Conservation (phyloP, 768 basidiomycete genomes). For the Gloeophyllum trabeum region DNA sequence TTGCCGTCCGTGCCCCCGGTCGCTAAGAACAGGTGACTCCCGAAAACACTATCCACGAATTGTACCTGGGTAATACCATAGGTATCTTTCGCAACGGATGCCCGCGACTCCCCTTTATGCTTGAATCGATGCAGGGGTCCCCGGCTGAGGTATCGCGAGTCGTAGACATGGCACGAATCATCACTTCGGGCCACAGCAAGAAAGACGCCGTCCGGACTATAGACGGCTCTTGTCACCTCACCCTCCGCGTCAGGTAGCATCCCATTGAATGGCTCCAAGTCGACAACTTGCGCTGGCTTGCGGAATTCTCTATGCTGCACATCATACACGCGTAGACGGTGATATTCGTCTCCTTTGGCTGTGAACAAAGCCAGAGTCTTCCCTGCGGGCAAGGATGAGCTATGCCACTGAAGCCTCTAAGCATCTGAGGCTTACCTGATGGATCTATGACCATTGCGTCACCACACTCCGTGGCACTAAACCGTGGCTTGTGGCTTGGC, state of each 20-base stretch:
- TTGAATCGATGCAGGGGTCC: slow-evolving; percentile 35
- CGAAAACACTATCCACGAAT: slow-evolving; percentile 35
- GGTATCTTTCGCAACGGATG: slow-evolving; percentile 13
- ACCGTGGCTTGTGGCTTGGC: too few relatives aligned
- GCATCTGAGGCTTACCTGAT: background rate
- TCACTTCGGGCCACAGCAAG: slow-evolving; percentile 52
- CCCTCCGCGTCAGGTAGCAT: background rate
- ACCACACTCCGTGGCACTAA: background rate
- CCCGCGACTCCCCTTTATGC: too few relatives aligned
- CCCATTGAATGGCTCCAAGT: too few relatives aligned
- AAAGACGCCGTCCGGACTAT: slow-evolving; percentile 51
- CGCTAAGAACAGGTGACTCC: slow-evolving; percentile 36
- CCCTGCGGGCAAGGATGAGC: background rate
- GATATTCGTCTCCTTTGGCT: background rate
- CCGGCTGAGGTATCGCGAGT: slow-evolving; percentile 37
- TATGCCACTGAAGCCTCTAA: too few relatives aligned
- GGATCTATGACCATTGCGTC: background rate
- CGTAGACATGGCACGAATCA: slow-evolving; percentile 51
- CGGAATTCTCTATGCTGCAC: background rate
- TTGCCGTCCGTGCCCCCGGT: slow-evolving; percentile 59
- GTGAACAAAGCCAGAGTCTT: background rate
- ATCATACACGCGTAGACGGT: background rate
- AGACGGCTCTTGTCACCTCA: slow-evolving; percentile 38
- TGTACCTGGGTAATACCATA: slow-evolving; percentile 41
- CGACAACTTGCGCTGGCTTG: too few relatives aligned